A percentile compares a stretch with the other conserved stretches of the same genome.
Conservation (phyloP, 371 early-diverging fungal genomes). For the Circinella umbellata region DNA sequence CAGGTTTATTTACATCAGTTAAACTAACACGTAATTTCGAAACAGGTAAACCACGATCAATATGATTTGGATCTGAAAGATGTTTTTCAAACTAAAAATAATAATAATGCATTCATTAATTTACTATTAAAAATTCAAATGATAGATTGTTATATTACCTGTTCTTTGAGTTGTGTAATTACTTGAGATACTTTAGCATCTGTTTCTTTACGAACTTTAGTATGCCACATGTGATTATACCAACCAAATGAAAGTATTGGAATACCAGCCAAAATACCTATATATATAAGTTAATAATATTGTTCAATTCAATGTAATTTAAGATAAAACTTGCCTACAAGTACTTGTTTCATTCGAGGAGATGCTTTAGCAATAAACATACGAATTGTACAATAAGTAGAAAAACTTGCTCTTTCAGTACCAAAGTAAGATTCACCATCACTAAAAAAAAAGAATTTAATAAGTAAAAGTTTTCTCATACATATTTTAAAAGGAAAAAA, state of each 20-base stretch:
- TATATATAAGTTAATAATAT: neutral
- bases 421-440: conserved; percentile 19
- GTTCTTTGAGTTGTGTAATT: conserved; percentile 15
- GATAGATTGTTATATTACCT: conserved; percentile 6
- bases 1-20: conserved; percentile 9
- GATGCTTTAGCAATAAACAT: conserved; percentile 2
- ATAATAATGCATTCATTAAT: neutral
- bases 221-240: conserved; percentile 13
- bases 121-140: neutral
- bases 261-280: conserved; percentile 2
- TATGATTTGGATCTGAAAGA: conserved; percentile 10
- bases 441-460: conserved; percentile 2
- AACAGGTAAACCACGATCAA: conserved; percentile 19
- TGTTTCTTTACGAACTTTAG: neutral
- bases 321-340: neutral
- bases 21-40: conserved; percentile 14
- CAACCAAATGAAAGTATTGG: conserved; percentile 3
- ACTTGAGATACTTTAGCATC: conserved; percentile 7
- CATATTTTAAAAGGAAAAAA: neutral
- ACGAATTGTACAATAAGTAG: neutral
- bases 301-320: no score
- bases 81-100: conserved; percentile 18
- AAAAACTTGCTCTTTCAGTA: conserved; percentile 9
- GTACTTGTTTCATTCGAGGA: neutral
- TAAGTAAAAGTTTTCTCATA: neutral